These are phyloP conservation scores for Yarrowia galli DNA, from an alignment of 1,139 yeast species.

Conservation along the genomic window DNA sequence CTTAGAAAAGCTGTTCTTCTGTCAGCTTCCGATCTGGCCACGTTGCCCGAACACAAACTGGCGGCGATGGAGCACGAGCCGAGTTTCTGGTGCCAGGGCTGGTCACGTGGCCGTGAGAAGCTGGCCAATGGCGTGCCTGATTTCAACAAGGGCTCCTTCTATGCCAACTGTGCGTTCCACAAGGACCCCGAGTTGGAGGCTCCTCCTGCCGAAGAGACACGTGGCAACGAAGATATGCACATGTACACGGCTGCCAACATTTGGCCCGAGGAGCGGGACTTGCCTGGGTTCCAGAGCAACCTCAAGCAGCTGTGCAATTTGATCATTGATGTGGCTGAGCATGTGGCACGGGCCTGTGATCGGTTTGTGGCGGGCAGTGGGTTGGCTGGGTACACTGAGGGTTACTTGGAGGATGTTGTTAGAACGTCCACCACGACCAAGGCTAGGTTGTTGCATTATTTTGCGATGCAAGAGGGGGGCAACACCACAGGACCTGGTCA, in stretches of 20 bases:
- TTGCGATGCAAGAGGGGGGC: conserved; percentile 47
- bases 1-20: conserved; percentile 57
- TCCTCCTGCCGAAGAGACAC: conserved; percentile 49
- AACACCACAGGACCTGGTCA: too few species aligned
- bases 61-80: conserved; percentile 58
- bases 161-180: conserved; percentile 66
- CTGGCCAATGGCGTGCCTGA: conserved; percentile 57
- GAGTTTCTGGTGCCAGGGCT: conserved; percentile 63
- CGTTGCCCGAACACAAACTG: conserved; percentile 53
- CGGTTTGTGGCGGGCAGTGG: conserved; percentile 51
- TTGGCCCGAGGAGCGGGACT: conserved; percentile 61
- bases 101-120: conserved; percentile 70
- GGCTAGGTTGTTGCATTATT: conserved; percentile 67
- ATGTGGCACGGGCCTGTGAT: conserved; percentile 65
- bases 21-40: conserved; percentile 58
- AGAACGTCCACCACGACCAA: conserved; percentile 62
- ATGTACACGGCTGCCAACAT: conserved; percentile 60
- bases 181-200: conserved; percentile 57
- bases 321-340: conserved; percentile 60
- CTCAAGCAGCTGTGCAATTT: conserved; percentile 53
- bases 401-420: conserved; percentile 58
- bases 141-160: conserved; percentile 64
- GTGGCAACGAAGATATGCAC: conserved; percentile 52
- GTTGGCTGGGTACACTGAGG: conserved; percentile 49
- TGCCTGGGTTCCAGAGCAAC: conserved; percentile 47